Conservation (phyloP, 306 rosid species). For the Prunus mira region DNA sequence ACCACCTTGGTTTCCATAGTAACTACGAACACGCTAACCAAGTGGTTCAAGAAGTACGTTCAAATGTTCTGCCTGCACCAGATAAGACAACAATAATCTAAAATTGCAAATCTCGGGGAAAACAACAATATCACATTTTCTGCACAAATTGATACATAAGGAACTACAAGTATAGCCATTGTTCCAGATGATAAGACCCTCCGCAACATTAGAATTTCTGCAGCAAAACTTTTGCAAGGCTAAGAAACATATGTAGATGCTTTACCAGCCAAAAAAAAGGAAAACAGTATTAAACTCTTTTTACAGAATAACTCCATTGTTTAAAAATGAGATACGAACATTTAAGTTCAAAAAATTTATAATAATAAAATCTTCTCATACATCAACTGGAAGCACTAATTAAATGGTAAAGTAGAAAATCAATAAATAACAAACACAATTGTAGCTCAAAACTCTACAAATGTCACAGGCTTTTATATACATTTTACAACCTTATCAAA, state of each 20-base stretch:
- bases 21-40: conserved; percentile 90
- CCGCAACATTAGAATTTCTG: conserved; percentile 90
- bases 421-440: background rate
- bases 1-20: conserved; percentile 94
- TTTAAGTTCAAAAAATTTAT: background rate
- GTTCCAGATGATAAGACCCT: conserved; percentile 73
- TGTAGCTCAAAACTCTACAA: background rate
- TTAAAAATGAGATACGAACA: background rate
- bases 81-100: conserved; percentile 19
- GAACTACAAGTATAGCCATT: conserved; percentile 93
- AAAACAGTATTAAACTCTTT: too few species aligned
- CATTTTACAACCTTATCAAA: background rate
- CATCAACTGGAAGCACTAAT: background rate
- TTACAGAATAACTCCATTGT: background rate
- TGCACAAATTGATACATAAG: conserved; percentile 93
- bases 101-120: conserved; percentile 15
- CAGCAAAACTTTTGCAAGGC: conserved; percentile 84
- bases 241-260: conserved; percentile 13
- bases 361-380: background rate
- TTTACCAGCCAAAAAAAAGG: background rate
- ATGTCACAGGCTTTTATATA: background rate
- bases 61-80: conserved; percentile 83
- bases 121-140: conserved; percentile 64
- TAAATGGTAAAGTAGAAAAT: background rate
- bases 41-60: conserved; percentile 92